Evolutionary conservation across 805 yeast species (phyloP), one percentile per base, ranked within the genome.

Genomic region (Zygotorulaspora chibaensis): DNA sequence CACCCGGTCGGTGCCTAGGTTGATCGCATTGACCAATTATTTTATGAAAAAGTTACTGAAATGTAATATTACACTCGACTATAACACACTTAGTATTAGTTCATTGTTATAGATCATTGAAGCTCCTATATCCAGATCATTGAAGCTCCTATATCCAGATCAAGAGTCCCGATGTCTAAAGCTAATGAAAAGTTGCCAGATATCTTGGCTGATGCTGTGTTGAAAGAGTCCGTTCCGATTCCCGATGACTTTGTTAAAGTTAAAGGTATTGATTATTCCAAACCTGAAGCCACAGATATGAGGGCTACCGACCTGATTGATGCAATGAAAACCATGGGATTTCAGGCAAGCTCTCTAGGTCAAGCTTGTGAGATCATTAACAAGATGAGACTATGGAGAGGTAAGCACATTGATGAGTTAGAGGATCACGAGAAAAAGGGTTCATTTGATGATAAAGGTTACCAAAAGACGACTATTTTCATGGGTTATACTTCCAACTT

Each of bases 401-500:
- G 98, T 45, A 77, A 77, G 47, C 86, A 86, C 58, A 77, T 69
- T 29, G 82, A 79, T 40, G 81, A 76, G 38, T 69, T 85, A 40
- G 83, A 77, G 42, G 95, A 84, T 43, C 87, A 83, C 61, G 79
- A 77, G 37, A 76, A 73, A 56, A 81, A 80, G 46, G 95, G 95
- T 38, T 81, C 79, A 53, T 86, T 84, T 62, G 95, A 86, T 63
- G 88, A 79, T 2, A 70, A 76, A 8, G 95, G 95, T 17, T 75
- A 66, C 56, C 96, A 87, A 65, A 86, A 83, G 62, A 76, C 96
- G 25, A 93, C 99, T 6, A 83, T 93, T 42, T 93, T 93, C 62
- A 74, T 93, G 77, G 99, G 99, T 30, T 93, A 84, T 70, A 93
- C 99, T 37, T 91, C 98, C 8, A 93, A 93, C 68, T 77, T 93